Conservation (phyloP, 1,139 yeast species). For the Debaryomyces sp. region DNA sequence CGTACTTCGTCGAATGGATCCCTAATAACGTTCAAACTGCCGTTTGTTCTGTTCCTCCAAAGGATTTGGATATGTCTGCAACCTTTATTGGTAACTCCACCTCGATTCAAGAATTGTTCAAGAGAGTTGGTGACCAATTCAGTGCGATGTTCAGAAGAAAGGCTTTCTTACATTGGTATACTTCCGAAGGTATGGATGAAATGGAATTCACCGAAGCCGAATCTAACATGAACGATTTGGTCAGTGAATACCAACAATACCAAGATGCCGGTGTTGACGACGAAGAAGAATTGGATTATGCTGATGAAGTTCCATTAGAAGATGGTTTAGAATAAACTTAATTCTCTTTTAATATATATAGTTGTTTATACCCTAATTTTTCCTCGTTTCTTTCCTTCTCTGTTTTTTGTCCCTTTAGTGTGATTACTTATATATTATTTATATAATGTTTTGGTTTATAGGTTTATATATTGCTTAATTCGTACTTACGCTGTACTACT, state of each 20-base stretch:
- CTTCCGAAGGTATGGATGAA: slow-evolving; percentile 94
- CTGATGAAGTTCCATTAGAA: slow-evolving; percentile 62
- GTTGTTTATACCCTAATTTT: slow-evolving; percentile 8
- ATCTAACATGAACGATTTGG: slow-evolving; percentile 80
- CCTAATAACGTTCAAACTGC: slow-evolving; percentile 96
- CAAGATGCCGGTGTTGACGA: slow-evolving; percentile 82
- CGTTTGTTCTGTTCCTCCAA: slow-evolving; percentile 88
- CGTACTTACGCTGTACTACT: slow-evolving; percentile 4
- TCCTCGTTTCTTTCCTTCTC: slow-evolving; percentile 9
- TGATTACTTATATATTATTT: slow-evolving; percentile 7
- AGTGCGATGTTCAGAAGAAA: slow-evolving; percentile 90
- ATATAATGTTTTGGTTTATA: slow-evolving; percentile 11
- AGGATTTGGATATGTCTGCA: slow-evolving; percentile 84
- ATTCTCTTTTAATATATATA: slow-evolving; percentile 4
- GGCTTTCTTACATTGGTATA: slow-evolving; percentile 96
- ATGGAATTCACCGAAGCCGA: slow-evolving; percentile 91
- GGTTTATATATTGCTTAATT: slow-evolving; percentile 9
- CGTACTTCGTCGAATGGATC: slow-evolving; percentile 93
- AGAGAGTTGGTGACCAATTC: slow-evolving; percentile 88
- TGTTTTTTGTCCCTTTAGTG: slow-evolving; percentile 11
- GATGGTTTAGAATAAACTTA: slow-evolving; percentile 48
- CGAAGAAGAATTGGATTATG: slow-evolving; percentile 69
- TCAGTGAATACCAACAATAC: slow-evolving; percentile 89
- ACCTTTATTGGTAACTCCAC: slow-evolving; percentile 93
- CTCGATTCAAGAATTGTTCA: slow-evolving; percentile 86